Base-by-base conservation (phyloP, 2,329 filamentous ascomycete species). In the Penicillium sp. region DNA sequence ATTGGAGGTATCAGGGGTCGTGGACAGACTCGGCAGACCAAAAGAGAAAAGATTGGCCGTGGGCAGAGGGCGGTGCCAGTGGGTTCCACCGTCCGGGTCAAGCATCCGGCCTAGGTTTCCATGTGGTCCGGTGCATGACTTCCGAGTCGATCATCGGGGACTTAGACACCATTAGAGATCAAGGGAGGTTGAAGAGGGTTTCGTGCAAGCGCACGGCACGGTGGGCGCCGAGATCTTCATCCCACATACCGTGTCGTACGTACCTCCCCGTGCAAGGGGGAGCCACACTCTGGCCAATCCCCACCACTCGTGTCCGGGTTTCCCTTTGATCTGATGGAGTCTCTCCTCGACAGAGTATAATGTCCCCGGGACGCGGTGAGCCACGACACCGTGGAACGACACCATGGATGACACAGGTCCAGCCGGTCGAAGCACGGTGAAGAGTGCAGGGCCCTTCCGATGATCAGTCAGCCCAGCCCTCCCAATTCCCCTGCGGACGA, bases 81-180 rank as follows among this genome's bases (percentile, higher is more conserved):
- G 47, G 54, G 48, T 50, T 46, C 56, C 55, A 54, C 51, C 31
- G 39, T 47, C 51, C 56, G 58, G 60, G 54, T 30, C 52, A 53
- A 53, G 40, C 44, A 62, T 54, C 60, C 60, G 57, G 55, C 16
- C 48, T 53, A 36, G 48, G 48, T 39, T 55, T 52, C 61, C 61
- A 63, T 62, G 61, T 63, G 61, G 59, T 61, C 61, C 59, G 58
- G 60, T 62, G 59, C 59, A 51, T 47, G 46, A 31, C 45, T 63
- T 59, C 61, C 61, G 61, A 61, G 59, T 54, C 61, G 59, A 62
- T 63, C 59, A 53, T 60, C 55, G 54, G 48, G 52, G 55, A 57
- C 55, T 51, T 27, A 31, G n/a, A 25, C 24, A 13, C 35, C 41
- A 40, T 27, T 27, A 30, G 43, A 10, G 44, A 38, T 7, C 24